Base-by-base conservation (phyloP, 2,329 filamentous ascomycete genomes). In the Tolypocladium guangdongense region DNA sequence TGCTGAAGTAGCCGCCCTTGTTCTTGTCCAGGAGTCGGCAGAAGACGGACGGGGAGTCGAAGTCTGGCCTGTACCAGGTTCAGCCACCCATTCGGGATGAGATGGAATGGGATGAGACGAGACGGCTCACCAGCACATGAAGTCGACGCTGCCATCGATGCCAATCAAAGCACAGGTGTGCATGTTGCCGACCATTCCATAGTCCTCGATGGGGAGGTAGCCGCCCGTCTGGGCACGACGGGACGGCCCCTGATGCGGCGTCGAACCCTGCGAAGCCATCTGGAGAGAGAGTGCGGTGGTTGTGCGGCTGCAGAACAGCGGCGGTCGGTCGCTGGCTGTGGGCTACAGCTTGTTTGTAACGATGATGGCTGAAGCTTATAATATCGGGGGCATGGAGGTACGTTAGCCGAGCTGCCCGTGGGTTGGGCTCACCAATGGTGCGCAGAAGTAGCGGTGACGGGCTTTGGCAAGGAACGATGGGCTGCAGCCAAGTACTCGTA, bases 181-280 rank as follows among this genome's bases (percentile, higher is more conserved):
- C 86, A 90, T 88, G 63, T 90, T 89, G 27, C 87, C 87, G 61
- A 90, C 88, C 68, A 90, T 78, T 53, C 87, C 87, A 74, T 90
- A 90, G 67, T 90, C 81, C 64, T 90, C 86, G 58, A 89, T 87
- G 48, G 78, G 78, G 32, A 81, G 72, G 60, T 81, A 82, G 35
- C 78, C 78, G 14, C 68, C 70, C 50, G 66, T 63, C 65, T 71
- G 68, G 27, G 61, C 58, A 27, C 67, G 60, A 33, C 68, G 64
- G 51, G 64, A 64, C 49, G 59, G 59, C 12, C 64, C 65, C 39
- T 65, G 68, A 55, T 68, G 62, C 16, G 58, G 64, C 41, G 64
- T 64, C 22, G 68, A 58, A 43, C 62, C 64, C 48, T 67, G 63
- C 38, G 63, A 59, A 32, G 68, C 59, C 69, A 74, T 72, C 50